Evolutionary conservation across 2,329 filamentous ascomycete species (phyloP), one percentile per base, ranked within the genome.

Genomic region (Mycogone perniciosa): DNA sequence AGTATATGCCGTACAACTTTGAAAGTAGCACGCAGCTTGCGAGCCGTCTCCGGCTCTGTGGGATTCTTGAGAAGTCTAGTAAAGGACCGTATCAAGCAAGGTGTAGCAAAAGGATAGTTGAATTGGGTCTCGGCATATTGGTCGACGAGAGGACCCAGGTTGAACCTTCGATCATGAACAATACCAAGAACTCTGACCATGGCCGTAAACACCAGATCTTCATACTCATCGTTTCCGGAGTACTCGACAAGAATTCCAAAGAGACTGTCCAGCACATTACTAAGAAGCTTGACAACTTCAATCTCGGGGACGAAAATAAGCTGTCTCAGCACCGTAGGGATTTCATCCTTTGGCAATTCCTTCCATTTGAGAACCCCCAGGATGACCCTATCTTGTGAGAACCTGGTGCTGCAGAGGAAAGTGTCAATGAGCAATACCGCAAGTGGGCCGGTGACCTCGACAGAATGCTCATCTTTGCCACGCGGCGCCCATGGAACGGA

Each of bases 261-360:
- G 1, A 99, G 79, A 0, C 89, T 83, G 66, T 96, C 89, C 48
- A 99, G 85, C 1, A 97, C 90, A 60, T 95, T 87, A 56, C 81
- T 86, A 6, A 97, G 74, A 39, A 97, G 79, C 72, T 97, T 99
- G 55, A 99, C 93, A 33, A 99, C 88, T 69, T 99, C 95, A 50
- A 97, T 96, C 65, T 99, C 93, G 0, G 93, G 88, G 1, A 99
- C 91, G 58, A 97, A 97, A 20, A 91, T 84, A 44, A 97, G 81
- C 58, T 91, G 85, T 64, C 87, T 86, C 39, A 99, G 72, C 1
- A 95, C 73, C 27, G 82, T 77, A 1, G 88, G 76, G 1, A 97
- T 76, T 34, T 91, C 83, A 30, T 84, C 82, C 42, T 84, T 79
- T 0, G 84, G 76, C 38, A 85, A 77, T 9, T 92, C 86, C 62